Conservation (phyloP, 345 rosid species). For the Capsella bursapastoris region DNA sequence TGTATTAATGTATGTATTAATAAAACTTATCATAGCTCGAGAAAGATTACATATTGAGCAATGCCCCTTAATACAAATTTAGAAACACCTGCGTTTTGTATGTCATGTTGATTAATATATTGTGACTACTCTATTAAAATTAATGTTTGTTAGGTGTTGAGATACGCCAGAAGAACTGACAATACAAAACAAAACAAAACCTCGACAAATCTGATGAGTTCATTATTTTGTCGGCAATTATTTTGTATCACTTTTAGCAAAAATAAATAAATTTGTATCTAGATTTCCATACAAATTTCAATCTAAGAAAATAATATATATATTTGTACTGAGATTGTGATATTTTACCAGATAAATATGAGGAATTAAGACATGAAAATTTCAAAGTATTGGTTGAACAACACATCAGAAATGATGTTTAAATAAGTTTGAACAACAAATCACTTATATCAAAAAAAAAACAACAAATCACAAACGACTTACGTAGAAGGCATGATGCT, state of each 20-base stretch:
- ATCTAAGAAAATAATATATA: background rate
- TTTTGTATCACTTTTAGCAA: no score
- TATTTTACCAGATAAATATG: conserved; percentile 22
- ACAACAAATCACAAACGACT: conserved; percentile 9
- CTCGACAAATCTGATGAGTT: background rate
- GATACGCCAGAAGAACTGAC: conserved; percentile 25
- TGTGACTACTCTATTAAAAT: conserved; percentile 13
- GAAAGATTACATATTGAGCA: conserved; percentile 14
- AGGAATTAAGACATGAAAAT: background rate
- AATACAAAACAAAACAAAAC: conserved; percentile 33
- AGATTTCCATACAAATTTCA: conserved; percentile 9
- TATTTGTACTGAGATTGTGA: conserved; percentile 14
- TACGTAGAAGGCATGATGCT: background rate
- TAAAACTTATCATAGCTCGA: background rate
- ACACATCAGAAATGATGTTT: background rate
- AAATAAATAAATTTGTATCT: background rate
- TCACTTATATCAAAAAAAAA: background rate
- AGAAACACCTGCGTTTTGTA: background rate
- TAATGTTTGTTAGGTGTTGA: conserved; percentile 25
- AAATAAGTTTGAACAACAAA: conserved; percentile 4
- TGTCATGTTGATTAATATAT: conserved; percentile 8
- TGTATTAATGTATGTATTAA: background rate
- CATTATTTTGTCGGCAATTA: background rate
- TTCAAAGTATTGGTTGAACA: conserved; percentile 13
- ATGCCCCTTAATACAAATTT: conserved; percentile 11